These are phyloP conservation scores for Macrophomina tecta DNA, from an alignment of 2,329 filamentous ascomycete genomes.

Conservation along the genomic window DNA sequence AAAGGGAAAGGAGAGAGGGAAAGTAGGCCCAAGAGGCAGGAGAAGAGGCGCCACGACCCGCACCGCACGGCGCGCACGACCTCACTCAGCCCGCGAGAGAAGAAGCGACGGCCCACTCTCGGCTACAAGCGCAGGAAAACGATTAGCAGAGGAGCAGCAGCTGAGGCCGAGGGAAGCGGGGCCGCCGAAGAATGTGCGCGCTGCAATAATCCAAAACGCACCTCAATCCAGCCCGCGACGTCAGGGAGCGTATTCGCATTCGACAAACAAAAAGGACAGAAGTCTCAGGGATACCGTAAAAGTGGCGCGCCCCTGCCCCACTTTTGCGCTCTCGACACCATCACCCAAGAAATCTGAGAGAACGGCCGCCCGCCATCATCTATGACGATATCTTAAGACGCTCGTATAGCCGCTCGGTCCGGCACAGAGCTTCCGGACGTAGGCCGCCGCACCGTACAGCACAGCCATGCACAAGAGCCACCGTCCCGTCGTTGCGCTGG, in stretches of 20 bases:
- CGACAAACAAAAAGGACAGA: not conserved
- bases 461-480: not conserved
- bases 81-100: not conserved
- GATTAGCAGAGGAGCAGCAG: not conserved
- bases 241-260: not conserved
- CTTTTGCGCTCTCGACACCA: not conserved
- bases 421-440: not conserved
- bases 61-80: not conserved
- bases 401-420: not conserved
- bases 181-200: not conserved
- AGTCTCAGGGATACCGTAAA: not conserved
- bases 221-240: not conserved
- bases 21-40: not conserved
- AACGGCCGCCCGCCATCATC: not conserved
- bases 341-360: not conserved
- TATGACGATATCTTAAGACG: not conserved
- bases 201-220: not conserved
- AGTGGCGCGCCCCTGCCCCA: conserved; percentile 1
- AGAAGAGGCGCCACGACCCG: not conserved
- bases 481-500: not conserved
- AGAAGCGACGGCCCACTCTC: conserved; percentile 3
- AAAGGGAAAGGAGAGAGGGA: not conserved
- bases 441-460: not conserved
- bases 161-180: not conserved
- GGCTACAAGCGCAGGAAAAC: not conserved